Evolutionary conservation across 2,329 filamentous ascomycete species (phyloP), one percentile per base, ranked within the genome.

Genomic region (Chalaropsis ovoidea): DNA sequence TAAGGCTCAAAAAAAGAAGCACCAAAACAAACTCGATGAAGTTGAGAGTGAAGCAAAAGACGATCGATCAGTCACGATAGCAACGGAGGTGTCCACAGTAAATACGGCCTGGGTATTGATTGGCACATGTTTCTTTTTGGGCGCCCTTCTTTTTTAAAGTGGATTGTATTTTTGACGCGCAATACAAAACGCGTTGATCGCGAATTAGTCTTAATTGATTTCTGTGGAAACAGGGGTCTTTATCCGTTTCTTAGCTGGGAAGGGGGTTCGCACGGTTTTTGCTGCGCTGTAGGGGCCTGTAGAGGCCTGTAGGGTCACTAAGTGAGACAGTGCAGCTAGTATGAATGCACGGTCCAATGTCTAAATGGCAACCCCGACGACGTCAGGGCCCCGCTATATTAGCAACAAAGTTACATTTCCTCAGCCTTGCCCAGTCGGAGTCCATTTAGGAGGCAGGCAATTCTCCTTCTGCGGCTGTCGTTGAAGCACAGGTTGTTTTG

Each of bases 351-450:
- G 7, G 54, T 13, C 17, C 7, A 10, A 11, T 39, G 27, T 1
- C 54, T 58, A 58, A 35, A 58, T 58, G 27, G 27, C 54, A 58
- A 58, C 54, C 8, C 11, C 17, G 10, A 39, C 54, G 54, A 58
- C 54, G 54, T 58, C 54, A 58, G 54, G 24, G 27, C 54, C 54
- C 54, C 54, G 31, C 54, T 58, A 10, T 35, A 39, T 35, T 39
- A 17, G 19, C 19, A 35, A 58, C 24, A 35, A 39, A 35, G 54
- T 39, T 58, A 39, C 24, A 39, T 8, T 58, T 39, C 6, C 47
- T 52, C 54, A 58, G 54, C 54, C 54, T 58, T 39, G 54, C 39
- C 54, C 39, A 7, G 27, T 58, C 54, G 31, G 27, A 58, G 54
- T 19, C 10, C 13, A 39, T 58, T 58, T 58, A 19, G 54, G 54